Evolutionary conservation across 2,329 filamentous ascomycete species (phyloP).

Genomic region (Trichoderma koningiopsis): DNA sequence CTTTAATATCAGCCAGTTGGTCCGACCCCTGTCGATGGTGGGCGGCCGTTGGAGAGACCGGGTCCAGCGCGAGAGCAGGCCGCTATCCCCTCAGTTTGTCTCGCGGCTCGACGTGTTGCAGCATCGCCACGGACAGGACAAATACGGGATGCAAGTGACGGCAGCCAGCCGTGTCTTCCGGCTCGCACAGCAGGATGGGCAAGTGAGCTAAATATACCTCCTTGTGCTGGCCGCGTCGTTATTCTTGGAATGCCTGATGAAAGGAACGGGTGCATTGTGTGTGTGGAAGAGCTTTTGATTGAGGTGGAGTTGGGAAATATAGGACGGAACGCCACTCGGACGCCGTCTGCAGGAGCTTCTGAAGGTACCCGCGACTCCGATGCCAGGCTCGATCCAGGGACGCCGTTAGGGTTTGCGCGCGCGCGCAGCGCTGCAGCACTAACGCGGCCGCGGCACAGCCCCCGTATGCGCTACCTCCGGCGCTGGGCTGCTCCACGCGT

Average conservation of each 20-base stretch:
- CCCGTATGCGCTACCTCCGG: slow-evolving; percentile 23
- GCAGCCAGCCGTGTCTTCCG: slow-evolving; percentile 6
- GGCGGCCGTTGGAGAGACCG: slow-evolving; percentile 11
- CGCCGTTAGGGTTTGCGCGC: slow-evolving; percentile 15
- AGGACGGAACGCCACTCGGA: slow-evolving; percentile 24
- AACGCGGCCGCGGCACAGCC: slow-evolving; percentile 13
- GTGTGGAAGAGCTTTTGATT: slow-evolving; percentile 26
- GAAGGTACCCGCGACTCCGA: slow-evolving; percentile 19
- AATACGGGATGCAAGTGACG: background rate
- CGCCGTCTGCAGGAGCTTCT: slow-evolving; percentile 19
- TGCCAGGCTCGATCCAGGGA: slow-evolving; percentile 19
- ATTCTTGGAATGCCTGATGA: slow-evolving; percentile 21
- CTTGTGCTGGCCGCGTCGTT: background rate
- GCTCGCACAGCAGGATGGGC: background rate
- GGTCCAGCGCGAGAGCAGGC: background rate
- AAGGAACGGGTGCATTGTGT: slow-evolving; percentile 27
- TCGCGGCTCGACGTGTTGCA: background rate
- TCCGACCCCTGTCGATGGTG: slow-evolving; percentile 8
- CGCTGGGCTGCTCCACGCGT: slow-evolving; percentile 11
- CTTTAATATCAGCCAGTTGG: slow-evolving; percentile 10
- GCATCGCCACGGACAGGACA: background rate
- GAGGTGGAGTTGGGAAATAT: slow-evolving; percentile 27
- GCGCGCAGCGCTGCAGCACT: background rate
- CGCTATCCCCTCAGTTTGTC: slow-evolving; percentile 4
- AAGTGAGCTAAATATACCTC: background rate